These are phyloP conservation scores for Malassezia dermatis DNA, from an alignment of 1,284 basidiomycete species.

Conservation along the genomic window DNA sequence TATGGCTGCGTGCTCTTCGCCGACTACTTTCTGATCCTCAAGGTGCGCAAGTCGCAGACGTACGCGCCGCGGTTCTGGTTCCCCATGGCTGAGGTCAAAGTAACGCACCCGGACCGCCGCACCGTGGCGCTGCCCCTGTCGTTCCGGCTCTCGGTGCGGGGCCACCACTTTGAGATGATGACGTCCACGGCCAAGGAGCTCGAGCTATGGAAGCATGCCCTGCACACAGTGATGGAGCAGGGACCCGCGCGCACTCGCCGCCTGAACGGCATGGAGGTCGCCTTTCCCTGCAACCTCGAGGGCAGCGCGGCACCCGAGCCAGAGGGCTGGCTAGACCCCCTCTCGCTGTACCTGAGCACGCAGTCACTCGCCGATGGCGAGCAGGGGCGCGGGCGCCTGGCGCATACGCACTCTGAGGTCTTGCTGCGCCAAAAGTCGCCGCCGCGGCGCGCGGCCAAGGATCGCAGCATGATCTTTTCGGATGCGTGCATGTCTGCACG, in stretches of 20 bases:
- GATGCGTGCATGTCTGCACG: slow-evolving; percentile 36
- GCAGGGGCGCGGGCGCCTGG: neutral
- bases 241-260: slow-evolving; percentile 17
- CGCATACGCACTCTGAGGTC: slow-evolving; percentile 19
- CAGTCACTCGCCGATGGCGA: neutral
- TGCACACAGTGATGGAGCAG: slow-evolving; percentile 27
- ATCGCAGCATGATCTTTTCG: slow-evolving; percentile 42
- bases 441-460: slow-evolving; percentile 31
- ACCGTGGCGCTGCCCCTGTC: slow-evolving; percentile 29
- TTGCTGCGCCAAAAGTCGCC: slow-evolving; percentile 33
- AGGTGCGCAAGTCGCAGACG: slow-evolving; percentile 36
- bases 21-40: slow-evolving; percentile 37
- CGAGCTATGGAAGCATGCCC: slow-evolving; percentile 33
- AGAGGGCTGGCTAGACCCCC: neutral
- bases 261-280: slow-evolving; percentile 22
- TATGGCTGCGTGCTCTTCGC: slow-evolving; percentile 38
- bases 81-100: slow-evolving; percentile 33
- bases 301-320: neutral
- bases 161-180: slow-evolving; percentile 44
- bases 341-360: neutral
- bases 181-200: slow-evolving; percentile 36
- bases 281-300: slow-evolving; percentile 32
- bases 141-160: slow-evolving; percentile 34
- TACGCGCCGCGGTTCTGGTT: slow-evolving; percentile 44
- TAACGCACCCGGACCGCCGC: slow-evolving; percentile 25